Base-by-base conservation (phyloP, 805 yeast genomes). In the Dipodascus albidus region DNA sequence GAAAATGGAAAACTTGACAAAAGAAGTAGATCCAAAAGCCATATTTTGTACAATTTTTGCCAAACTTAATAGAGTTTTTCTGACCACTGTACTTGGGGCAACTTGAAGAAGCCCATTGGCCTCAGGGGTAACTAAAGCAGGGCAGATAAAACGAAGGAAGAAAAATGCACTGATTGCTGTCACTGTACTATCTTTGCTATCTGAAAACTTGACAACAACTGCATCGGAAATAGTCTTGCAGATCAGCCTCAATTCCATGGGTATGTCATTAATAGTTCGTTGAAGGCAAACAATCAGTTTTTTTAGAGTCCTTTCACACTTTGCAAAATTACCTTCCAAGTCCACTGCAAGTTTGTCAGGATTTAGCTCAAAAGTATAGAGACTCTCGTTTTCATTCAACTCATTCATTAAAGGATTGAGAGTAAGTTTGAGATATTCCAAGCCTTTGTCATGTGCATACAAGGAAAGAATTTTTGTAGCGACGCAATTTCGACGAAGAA, bases 61-160 rank as follows among this genome's bases (percentile, higher is more conserved):
- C 23, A 64, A 50, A n/a, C 55, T 53, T 27, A 64, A 51, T 21
- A 62, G 52, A 8, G 62, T 55, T 42, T 62, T 50, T 20, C 64
- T 38, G 49, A 59, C 53, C 14, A 50, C 56, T 11, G 53, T 47
- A 6, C 59, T 23, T 6, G 58, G 62, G 9, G 59, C 51, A 15
- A 31, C 27, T 8, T 52, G 54, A 20, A 65, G 50, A 3, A 66
- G 53, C 11, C 61, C 64, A 41, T 61, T 72, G 6, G 77, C 71
- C 54, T 85, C 93, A 0, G 96, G 96, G 47, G 87, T 79, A 2
- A 87, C 87, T 57, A 88, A 77, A 0, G 90, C 91, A 3, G 96
- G 96, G 63, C 95, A 83, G 52, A 82, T 73, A 55, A 83, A 78
- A 53, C 91, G 70, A 57, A 88, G 71, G 61, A 88, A 87, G 47